Conservation (phyloP, 2,329 filamentous ascomycete species). For the Phialocephala subalpina region DNA sequence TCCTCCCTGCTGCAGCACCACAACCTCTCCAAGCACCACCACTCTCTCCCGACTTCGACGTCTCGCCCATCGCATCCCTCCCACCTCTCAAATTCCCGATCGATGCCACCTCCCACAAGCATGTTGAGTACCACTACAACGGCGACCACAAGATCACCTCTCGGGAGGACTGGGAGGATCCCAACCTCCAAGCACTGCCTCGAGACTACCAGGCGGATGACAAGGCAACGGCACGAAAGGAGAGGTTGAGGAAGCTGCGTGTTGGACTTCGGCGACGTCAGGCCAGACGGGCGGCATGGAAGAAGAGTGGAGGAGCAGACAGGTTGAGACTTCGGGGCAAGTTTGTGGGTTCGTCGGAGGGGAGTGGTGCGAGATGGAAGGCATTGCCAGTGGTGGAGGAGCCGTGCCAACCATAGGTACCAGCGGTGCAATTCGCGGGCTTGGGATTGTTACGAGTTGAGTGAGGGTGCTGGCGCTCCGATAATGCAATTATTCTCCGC, state of each 20-base stretch:
- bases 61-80: not conserved
- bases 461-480: not conserved
- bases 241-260: not conserved
- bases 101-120: not conserved
- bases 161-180: not conserved
- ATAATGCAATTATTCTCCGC: no score
- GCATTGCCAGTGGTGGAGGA: not conserved
- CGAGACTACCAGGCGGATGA: not conserved
- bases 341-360: not conserved
- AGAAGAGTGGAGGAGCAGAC: not conserved
- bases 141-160: not conserved
- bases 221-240: not conserved
- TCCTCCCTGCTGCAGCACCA: not conserved
- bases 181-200: not conserved
- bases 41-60: not conserved
- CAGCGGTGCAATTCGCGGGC: not conserved
- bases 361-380: not conserved
- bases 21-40: not conserved
- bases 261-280: not conserved
- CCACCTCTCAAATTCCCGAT: not conserved
- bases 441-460: not conserved
- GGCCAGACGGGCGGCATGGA: constrained; percentile 4
- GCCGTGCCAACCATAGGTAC: not conserved
- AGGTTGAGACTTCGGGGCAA: constrained; percentile 1
- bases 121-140: not conserved